Evolutionary conservation across 2,329 filamentous ascomycete genomes (phyloP).

Genomic region (Harringtonia lauricola): DNA sequence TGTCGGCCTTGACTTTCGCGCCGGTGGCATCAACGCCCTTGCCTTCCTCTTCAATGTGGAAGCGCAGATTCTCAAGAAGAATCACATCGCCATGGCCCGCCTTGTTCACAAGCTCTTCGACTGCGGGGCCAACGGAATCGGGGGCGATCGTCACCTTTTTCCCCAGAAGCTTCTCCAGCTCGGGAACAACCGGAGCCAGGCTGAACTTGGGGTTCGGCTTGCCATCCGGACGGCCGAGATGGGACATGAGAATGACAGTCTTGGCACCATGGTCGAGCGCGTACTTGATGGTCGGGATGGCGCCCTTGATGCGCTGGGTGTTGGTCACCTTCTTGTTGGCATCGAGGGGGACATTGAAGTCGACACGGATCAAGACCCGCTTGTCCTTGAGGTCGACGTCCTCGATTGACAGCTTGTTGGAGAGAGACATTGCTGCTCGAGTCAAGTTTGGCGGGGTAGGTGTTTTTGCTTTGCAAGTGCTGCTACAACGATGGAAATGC

Average conservation of each 20-base stretch:
- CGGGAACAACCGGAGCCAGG: constrained; percentile 79
- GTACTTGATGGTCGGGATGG: constrained; percentile 90
- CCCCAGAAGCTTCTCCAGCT: constrained; percentile 81
- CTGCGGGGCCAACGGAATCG: constrained; percentile 82
- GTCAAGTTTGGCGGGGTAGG: not conserved
- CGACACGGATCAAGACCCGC: constrained; percentile 94
- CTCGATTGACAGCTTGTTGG: constrained; percentile 93
- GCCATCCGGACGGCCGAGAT: constrained; percentile 91
- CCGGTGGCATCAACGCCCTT: constrained; percentile 87
- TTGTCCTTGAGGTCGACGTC: constrained; percentile 98
- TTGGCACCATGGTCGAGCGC: constrained; percentile 84
- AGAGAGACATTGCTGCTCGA: constrained; percentile 68
- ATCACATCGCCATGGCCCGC: constrained; percentile 74
- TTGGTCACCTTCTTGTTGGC: constrained; percentile 90
- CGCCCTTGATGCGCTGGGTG: constrained; percentile 95
- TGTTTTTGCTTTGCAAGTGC: too few relatives aligned
- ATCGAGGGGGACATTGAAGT: constrained; percentile 99
- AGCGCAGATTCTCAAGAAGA: constrained; percentile 93
- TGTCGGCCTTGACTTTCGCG: constrained; percentile 97
- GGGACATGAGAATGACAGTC: constrained; percentile 93
- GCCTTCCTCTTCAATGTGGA: constrained; percentile 97
- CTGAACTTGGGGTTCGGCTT: constrained; percentile 87
- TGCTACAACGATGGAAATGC: not conserved
- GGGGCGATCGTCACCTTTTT: constrained; percentile 79
- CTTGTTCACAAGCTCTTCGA: constrained; percentile 80